Conservation (phyloP, 2,329 filamentous ascomycete genomes). For the Calonectria fujianensis region DNA sequence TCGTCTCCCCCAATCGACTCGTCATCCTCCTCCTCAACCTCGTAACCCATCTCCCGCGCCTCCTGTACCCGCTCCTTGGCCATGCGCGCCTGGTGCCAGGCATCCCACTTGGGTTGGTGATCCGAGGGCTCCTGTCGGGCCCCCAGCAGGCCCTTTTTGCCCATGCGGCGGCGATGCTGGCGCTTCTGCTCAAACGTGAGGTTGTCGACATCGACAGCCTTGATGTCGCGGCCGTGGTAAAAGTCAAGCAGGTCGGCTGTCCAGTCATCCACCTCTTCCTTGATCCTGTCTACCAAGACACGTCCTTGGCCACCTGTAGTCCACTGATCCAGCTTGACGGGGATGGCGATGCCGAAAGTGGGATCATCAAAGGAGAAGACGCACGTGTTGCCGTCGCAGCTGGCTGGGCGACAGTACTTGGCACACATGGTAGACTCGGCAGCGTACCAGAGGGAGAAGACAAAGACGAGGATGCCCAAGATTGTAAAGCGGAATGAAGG, state of each 20-base stretch:
- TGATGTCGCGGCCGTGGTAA: conserved; percentile 66
- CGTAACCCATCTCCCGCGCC: conserved; percentile 64
- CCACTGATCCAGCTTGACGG: conserved; percentile 79
- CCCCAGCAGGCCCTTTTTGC: conserved; percentile 65
- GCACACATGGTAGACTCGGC: conserved; percentile 73
- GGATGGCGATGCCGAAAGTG: conserved; percentile 75
- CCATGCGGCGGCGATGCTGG: conserved; percentile 70
- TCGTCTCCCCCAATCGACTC: conserved; percentile 56
- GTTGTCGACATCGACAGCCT: conserved; percentile 63
- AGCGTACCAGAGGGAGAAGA: conserved; percentile 71
- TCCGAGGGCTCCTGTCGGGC: conserved; percentile 62
- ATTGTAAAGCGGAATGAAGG: conserved; percentile 69
- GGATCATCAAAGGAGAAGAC: conserved; percentile 76
- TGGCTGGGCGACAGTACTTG: conserved; percentile 72
- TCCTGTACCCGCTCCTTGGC: conserved; percentile 64
- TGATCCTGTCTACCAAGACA: conserved; percentile 58
- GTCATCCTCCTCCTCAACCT: conserved; percentile 57
- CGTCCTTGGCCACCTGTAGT: conserved; percentile 71
- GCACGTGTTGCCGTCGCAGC: conserved; percentile 69
- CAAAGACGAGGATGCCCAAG: conserved; percentile 67
- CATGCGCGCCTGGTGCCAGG: conserved; percentile 65
- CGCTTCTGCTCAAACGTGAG: conserved; percentile 69
- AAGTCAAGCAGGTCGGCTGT: conserved; percentile 69
- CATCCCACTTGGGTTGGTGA: conserved; percentile 65
- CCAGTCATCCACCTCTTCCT: conserved; percentile 68